A percentile compares a stretch with the other conserved stretches of the same genome.
These are phyloP conservation scores for Suillus occidentalis DNA, from an alignment of 768 basidiomycete genomes.

Conservation along the genomic window DNA sequence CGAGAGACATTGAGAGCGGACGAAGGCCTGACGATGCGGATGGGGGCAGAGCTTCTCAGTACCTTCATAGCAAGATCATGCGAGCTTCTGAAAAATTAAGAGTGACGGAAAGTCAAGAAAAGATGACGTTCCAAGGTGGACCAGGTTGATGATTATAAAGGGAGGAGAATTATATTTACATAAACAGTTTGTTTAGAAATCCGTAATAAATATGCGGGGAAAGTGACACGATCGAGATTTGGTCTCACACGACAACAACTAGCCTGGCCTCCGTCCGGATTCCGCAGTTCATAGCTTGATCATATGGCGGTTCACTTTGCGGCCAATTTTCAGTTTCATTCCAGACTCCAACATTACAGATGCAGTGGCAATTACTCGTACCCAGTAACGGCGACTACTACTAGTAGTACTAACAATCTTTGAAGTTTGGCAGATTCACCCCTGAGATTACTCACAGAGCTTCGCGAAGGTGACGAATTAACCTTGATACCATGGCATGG, in stretches of 20 bases:
- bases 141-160: constrained; percentile 7
- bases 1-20: constrained; percentile 4
- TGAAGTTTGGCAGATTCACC: too few relatives aligned
- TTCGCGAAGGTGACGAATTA: constrained; percentile 2
- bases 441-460: neutral
- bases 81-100: neutral
- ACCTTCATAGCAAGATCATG: constrained; percentile 14
- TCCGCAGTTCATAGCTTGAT: neutral
- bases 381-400: neutral
- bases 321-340: neutral
- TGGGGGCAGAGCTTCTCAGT: constrained; percentile 2
- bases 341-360: neutral
- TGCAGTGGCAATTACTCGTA: too few relatives aligned
- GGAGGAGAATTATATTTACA: neutral
- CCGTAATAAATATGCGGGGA: constrained; percentile 15
- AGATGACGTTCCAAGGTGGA: constrained; percentile 6
- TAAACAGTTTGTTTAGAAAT: neutral
- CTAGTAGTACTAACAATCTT: too few relatives aligned
- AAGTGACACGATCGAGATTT: constrained; percentile 6
- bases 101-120: constrained; percentile 7
- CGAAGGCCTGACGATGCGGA: constrained; percentile 10
- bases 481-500: neutral
- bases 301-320: neutral
- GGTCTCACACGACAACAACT: constrained; percentile 7
- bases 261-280: neutral